phyloP scores from a whole-genome alignment of 805 yeast species.

The Candida ortonii region DNA sequence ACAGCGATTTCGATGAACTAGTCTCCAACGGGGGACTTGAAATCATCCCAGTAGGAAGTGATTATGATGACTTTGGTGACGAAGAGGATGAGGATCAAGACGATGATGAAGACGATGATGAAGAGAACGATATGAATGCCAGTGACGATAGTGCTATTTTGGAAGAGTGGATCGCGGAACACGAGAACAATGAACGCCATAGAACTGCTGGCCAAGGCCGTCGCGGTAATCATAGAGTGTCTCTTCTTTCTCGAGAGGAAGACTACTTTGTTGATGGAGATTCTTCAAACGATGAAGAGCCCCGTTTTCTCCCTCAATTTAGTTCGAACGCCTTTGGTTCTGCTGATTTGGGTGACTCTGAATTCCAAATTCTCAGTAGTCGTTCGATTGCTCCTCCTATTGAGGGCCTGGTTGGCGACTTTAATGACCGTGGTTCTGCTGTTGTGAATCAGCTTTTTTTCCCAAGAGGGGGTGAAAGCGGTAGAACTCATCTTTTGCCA shows the following conservation, averaged over 20 bases:
- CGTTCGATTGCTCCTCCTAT: slow-evolving; percentile 10
- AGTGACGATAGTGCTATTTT: slow-evolving; percentile 31
- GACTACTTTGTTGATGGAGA: slow-evolving; percentile 14
- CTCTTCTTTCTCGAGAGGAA: slow-evolving; percentile 6
- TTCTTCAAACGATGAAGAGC: slow-evolving; percentile 14
- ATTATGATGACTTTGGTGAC: slow-evolving; percentile 18
- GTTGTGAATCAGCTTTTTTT: slow-evolving; percentile 12
- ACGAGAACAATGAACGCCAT: slow-evolving; percentile 25
- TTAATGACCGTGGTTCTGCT: slow-evolving; percentile 9
- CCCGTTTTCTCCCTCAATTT: slow-evolving; percentile 12
- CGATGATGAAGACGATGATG: slow-evolving; percentile 9
- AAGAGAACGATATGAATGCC: slow-evolving; percentile 14
- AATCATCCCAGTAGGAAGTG: slow-evolving; percentile 16
- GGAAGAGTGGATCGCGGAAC: slow-evolving; percentile 33
- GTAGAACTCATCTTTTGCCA: slow-evolving; percentile 13
- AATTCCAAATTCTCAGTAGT: slow-evolving; percentile 9
- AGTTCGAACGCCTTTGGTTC: slow-evolving; percentile 7
- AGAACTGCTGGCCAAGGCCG: slow-evolving; percentile 11
- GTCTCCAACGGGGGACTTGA: slow-evolving; percentile 21
- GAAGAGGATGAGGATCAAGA: slow-evolving; percentile 25
- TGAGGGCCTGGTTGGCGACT: slow-evolving; percentile 9
- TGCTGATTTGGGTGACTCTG: slow-evolving; percentile 10
- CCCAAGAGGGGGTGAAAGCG: slow-evolving; percentile 16
- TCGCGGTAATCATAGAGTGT: slow-evolving; percentile 4
- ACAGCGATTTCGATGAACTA: slow-evolving; percentile 21